Base-by-base conservation (phyloP, 306 rosid species). In the Hylodesmum podocarpum region DNA sequence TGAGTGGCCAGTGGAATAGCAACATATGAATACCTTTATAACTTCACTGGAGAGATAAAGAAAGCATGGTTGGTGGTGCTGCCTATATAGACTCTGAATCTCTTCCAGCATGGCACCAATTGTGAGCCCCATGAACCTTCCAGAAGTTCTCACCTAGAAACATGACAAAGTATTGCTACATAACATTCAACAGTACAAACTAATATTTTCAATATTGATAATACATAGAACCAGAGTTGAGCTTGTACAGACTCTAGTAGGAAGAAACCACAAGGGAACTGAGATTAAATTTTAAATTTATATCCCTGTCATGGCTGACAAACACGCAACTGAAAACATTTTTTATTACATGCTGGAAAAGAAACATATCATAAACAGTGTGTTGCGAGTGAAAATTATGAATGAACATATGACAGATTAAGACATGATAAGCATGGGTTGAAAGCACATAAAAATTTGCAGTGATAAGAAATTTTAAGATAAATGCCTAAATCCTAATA, bases 21-120 rank as follows among this genome's bases (percentile, higher is more conserved):
- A 46, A 63, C 36, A 64, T 55, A 65, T 47, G n/a, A 75, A 27
- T 81, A 89, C 99, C 97, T 96, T 96, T 80, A 96, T 96, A 82
- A 96, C 99, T 87, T 96, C 98, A 83, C 99, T 92, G 37, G 99
- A 92, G 65, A 96, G 97, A 86, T 96, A 96, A 77, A 96, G 99
- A 76, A 96, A 96, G 86, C 99, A 96, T 66, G 99, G 93, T 78
- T 96, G 99, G 76, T 91, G 96, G 82, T 96, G 98, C 84, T 83
- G 97, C 87, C 85, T 83, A 82, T 91, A 96, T 72, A 96, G 86
- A 82, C 85, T 88, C 88, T 96, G 99, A 84, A 96, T 91, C 89
- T 91, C 97, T 86, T 92, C 97, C 76, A 96, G 91, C 97, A 96
- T 96, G 72, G 94, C 98, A 70, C 98, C 99, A 72, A 96, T 93